Base-by-base conservation (phyloP, 805 yeast species). In the Metahyphopichia silvanorum region DNA sequence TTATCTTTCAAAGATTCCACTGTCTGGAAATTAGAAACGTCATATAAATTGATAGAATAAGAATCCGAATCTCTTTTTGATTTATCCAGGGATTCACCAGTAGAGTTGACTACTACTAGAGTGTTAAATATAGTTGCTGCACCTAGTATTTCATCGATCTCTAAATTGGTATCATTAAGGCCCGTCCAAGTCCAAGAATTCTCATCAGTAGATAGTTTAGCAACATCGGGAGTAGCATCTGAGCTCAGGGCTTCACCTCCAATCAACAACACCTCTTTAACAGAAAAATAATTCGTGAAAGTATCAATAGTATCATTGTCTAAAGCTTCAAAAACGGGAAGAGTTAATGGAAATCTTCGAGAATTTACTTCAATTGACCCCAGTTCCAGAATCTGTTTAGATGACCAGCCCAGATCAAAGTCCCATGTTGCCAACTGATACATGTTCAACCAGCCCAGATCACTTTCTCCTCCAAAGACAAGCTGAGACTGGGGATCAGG, bases 381-480 rank as follows among this genome's bases (percentile, higher is more conserved):
- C 8, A 44, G 40, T 16, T 41, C 35, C 1, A 46, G 51, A 1
- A 62, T 46, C 40, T 54, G 44, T 24, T 55, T 43, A 50, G 77
- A 83, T 3, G 84, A 71, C 94, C 94, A 86, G 0, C 72, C 72
- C 6, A 84, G 60, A 30, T 66, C 63, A 39, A 76, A 77, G 44
- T 78, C 79, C 85, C 88, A 83, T 2, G 81, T 55, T 0, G 93
- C 91, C 13, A 82, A 58, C 54, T 84, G 93, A 44, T 71, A 70
- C 79, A 84, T 74, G 40, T 76, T 73, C 21, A 83, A 73, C 87
- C 89, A 83, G 1, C 87, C 87, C 2, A 58, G 46, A 5, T 52
- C 44, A 3, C 85, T 71, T 33, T 64, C 65, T 3, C 95, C 94
- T 0, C 93, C 94, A 25, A 85, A 60, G 3, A 85, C 51, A 21